These are phyloP conservation scores for Pythium phragmitis DNA, from an alignment of 352 stramenopile species.

Conservation along the genomic window DNA sequence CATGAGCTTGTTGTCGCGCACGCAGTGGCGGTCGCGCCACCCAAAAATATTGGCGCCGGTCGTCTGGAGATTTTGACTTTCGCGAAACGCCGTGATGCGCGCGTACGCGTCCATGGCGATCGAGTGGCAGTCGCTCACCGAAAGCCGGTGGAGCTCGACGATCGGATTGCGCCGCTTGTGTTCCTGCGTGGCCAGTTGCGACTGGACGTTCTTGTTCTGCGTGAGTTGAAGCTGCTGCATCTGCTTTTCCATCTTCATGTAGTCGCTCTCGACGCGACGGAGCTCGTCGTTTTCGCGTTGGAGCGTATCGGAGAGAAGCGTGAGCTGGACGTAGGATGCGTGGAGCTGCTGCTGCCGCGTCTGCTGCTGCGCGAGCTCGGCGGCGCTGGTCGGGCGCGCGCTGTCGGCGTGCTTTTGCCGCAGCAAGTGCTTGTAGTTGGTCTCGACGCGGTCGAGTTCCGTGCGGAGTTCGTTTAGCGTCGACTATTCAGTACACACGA, in stretches of 20 bases:
- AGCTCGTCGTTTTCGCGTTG: constrained; percentile 59
- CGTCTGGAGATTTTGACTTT: constrained; percentile 46
- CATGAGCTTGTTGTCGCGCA: constrained; percentile 55
- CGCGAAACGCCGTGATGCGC: constrained; percentile 53
- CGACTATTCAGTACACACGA: constrained; percentile 29
- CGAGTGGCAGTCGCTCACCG: constrained; percentile 38
- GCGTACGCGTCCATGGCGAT: constrained; percentile 48
- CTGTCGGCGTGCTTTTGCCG: constrained; percentile 22
- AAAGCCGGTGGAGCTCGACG: constrained; percentile 44
- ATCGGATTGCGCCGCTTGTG: constrained; percentile 42
- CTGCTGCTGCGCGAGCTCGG: constrained; percentile 9
- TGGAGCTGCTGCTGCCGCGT: constrained; percentile 30
- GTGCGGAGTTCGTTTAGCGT: constrained; percentile 55
- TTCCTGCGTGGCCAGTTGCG: constrained; percentile 31
- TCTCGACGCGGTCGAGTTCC: constrained; percentile 41
- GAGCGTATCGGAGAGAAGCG: constrained; percentile 46
- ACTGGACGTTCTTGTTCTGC: constrained; percentile 40
- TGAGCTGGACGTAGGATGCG: constrained; percentile 49
- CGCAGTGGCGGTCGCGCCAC: constrained; percentile 59
- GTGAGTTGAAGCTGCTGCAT: constrained; percentile 35
- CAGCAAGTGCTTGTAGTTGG: constrained; percentile 47
- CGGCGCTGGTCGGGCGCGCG: constrained; percentile 21
- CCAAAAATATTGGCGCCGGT: constrained; percentile 61
- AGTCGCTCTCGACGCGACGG: constrained; percentile 39
- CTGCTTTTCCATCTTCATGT: constrained; percentile 50